These are phyloP conservation scores for Trypanosoma cruzi DNA, from an alignment of 208 protist genomes.

Conservation along the genomic window DNA sequence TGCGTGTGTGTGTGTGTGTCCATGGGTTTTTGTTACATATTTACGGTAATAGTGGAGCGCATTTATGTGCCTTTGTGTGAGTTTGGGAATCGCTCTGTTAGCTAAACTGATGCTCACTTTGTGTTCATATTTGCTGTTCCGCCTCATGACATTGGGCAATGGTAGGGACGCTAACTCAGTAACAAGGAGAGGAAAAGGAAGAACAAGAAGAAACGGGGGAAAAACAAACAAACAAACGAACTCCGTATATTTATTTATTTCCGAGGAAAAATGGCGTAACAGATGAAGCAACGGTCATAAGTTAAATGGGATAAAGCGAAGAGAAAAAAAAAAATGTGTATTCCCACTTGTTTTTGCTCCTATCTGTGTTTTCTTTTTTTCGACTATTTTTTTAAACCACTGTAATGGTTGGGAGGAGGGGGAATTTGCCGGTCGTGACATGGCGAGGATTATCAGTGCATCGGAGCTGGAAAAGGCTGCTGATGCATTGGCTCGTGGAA, in stretches of 20 bases:
- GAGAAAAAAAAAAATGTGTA: background rate
- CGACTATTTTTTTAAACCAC: background rate
- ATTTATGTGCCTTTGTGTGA: constrained; percentile 7
- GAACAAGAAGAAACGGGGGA: background rate
- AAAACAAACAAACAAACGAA: too few species aligned
- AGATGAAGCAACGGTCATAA: background rate
- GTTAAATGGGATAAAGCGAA: background rate
- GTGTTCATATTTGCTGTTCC: constrained; percentile 9
- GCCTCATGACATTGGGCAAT: background rate
- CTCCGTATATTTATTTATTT: background rate
- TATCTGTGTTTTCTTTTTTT: constrained; percentile 20
- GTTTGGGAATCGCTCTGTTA: constrained; percentile 2
- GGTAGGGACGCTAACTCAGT: background rate
- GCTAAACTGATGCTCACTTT: constrained; percentile 13
- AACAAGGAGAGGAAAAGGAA: constrained; percentile 1
- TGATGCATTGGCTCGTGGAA: constrained; percentile 45
- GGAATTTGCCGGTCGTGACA: constrained; percentile 3
- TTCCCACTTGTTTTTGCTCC: background rate
- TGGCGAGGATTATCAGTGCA: constrained; percentile 56
- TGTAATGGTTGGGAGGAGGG: background rate
- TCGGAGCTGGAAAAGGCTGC: constrained; percentile 58
- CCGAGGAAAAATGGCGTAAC: background rate
- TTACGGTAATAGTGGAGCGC: background rate
- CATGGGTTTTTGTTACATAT: constrained; percentile 2
- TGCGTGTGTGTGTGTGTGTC: constrained; percentile 16